Conservation (phyloP, 345 rosid species). For the Eucalyptus rudis region DNA sequence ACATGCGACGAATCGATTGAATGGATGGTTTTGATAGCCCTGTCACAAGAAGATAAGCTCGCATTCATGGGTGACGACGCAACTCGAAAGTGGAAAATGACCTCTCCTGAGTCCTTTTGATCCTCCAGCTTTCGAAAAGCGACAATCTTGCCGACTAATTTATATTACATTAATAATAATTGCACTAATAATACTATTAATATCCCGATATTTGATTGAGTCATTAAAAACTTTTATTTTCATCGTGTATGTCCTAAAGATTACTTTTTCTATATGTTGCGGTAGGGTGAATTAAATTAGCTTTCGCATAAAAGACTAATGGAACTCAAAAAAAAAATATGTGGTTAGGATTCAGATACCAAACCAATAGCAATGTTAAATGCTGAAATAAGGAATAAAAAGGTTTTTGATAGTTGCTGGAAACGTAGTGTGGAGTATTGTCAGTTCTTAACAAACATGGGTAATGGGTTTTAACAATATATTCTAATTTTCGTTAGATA, state of each 20-base stretch:
- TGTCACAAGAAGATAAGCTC: not conserved
- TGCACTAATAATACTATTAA: not conserved
- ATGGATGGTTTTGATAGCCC: not conserved
- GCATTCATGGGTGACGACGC: not conserved
- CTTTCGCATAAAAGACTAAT: not conserved
- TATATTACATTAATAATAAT: not conserved
- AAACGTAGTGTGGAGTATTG: not conserved
- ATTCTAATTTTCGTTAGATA: not conserved
- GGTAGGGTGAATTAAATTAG: not conserved
- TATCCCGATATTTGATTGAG: no score
- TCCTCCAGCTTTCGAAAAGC: not conserved
- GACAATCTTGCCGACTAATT: not conserved
- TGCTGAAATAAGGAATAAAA: not conserved
- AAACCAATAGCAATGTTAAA: not conserved
- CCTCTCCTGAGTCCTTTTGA: not conserved
- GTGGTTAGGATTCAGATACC: not conserved
- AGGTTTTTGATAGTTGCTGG: not conserved
- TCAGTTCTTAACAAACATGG: not conserved
- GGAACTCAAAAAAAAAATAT: fast-evolving
- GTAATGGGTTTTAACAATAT: not conserved
- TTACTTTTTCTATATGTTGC: not conserved
- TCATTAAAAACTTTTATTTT: not conserved
- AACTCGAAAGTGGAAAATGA: not conserved
- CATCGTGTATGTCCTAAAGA: not conserved
- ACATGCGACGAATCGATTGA: not conserved